These are phyloP conservation scores for Aspergillus tanneri DNA, from an alignment of 2,329 filamentous ascomycete species.

Conservation along the genomic window DNA sequence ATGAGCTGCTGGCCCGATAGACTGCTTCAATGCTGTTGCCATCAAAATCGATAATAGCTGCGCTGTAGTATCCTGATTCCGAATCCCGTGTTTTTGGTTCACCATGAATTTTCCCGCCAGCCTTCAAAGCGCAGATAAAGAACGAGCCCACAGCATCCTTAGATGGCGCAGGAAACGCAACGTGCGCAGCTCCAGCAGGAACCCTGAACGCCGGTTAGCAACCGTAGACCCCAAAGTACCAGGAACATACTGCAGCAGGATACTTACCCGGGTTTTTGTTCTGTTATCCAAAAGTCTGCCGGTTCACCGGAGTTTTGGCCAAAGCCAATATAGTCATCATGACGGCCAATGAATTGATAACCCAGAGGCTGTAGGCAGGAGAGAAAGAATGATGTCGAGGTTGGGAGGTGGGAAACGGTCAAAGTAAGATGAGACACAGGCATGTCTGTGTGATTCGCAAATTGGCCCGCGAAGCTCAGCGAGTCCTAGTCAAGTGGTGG, in stretches of 20 bases:
- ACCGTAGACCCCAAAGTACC: too few relatives aligned
- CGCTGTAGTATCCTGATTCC: constrained; percentile 59
- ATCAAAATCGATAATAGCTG: constrained; percentile 71
- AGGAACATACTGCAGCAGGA: neutral
- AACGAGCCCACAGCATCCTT: constrained; percentile 68
- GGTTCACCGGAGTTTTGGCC: constrained; percentile 55
- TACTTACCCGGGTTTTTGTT: constrained; percentile 58
- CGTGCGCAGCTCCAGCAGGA: constrained; percentile 57
- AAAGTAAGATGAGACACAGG: constrained; percentile 63
- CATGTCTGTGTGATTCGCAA: constrained; percentile 43
- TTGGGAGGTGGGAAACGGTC: constrained; percentile 73
- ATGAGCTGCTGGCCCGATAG: constrained; percentile 47
- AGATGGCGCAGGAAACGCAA: constrained; percentile 68
- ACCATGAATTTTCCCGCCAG: constrained; percentile 60
- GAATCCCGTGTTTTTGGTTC: constrained; percentile 55
- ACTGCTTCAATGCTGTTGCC: constrained; percentile 82
- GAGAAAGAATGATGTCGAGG: constrained; percentile 80
- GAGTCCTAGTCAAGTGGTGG: constrained; percentile 8
- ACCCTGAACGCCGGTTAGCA: constrained; percentile 34
- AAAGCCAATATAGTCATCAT: constrained; percentile 61
- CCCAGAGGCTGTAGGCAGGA: constrained; percentile 75
- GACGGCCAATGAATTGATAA: constrained; percentile 66
- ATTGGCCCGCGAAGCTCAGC: constrained; percentile 17
- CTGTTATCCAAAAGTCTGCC: constrained; percentile 63
- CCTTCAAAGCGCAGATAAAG: constrained; percentile 66